Percentiles rank a stretch among this genome's conserved stretches.
Conservation (phyloP, 805 yeast species). For the Brettanomyces sp. region DNA sequence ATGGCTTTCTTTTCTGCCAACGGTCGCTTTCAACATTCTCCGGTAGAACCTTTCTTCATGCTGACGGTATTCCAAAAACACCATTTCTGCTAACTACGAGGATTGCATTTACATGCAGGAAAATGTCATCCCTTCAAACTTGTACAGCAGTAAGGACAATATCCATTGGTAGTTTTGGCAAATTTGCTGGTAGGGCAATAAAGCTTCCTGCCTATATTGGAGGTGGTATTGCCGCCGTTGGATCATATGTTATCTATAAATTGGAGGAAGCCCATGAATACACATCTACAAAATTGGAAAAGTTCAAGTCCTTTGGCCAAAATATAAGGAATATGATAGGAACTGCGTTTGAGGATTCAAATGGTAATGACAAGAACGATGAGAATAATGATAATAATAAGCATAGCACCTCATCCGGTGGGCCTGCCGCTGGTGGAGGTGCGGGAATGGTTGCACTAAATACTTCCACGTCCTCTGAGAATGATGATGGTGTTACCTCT, state of each 20-base stretch:
- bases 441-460: slow-evolving; percentile 21
- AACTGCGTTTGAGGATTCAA: slow-evolving; percentile 20
- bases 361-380: slow-evolving; percentile 17
- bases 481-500: slow-evolving; percentile 40
- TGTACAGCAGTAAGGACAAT: slow-evolving; percentile 10
- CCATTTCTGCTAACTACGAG: neutral
- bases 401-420: slow-evolving; percentile 42
- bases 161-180: slow-evolving; percentile 36
- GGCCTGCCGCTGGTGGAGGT: slow-evolving; percentile 44
- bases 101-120: neutral
- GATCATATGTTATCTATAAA: slow-evolving; percentile 85
- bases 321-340: slow-evolving; percentile 37
- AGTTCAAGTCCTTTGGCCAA: slow-evolving; percentile 54
- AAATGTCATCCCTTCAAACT: slow-evolving; percentile 3
- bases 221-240: slow-evolving; percentile 89
- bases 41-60: neutral
- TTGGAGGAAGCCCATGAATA: slow-evolving; percentile 76
- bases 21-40: neutral
- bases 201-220: slow-evolving; percentile 78
- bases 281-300: slow-evolving; percentile 56
- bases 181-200: slow-evolving; percentile 43
- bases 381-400: slow-evolving; percentile 17
- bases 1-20: no score
- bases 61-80: neutral
- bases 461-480: slow-evolving; percentile 6